These are phyloP conservation scores for Aspergillus arachidicola DNA, from an alignment of 2,329 filamentous ascomycete genomes.

Conservation along the genomic window DNA sequence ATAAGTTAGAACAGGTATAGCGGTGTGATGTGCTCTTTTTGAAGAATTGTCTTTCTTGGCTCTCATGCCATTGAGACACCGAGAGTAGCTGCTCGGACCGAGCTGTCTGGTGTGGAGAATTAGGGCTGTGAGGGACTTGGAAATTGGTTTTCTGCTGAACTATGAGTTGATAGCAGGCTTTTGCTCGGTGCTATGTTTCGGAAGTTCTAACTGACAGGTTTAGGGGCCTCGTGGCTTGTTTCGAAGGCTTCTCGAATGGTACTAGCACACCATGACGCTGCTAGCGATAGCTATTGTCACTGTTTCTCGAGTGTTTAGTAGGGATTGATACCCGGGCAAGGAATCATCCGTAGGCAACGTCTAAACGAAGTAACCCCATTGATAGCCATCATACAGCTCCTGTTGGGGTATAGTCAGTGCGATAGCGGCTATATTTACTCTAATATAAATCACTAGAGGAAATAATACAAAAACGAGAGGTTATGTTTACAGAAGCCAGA, in stretches of 20 bases:
- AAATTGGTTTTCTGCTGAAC: neutral
- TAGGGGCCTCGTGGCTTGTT: neutral
- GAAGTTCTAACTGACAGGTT: neutral
- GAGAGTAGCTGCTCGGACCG: neutral
- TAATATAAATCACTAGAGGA: too few species aligned
- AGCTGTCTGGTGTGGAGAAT: neutral
- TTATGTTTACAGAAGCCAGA: too few species aligned
- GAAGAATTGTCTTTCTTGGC: neutral
- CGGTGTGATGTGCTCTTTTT: neutral
- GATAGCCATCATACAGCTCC: too few species aligned
- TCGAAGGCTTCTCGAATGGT: neutral
- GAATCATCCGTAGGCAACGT: too few species aligned
- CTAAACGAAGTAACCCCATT: too few species aligned
- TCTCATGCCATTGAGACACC: neutral
- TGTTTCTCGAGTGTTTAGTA: neutral
- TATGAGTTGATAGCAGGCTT: neutral
- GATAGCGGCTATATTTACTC: too few species aligned
- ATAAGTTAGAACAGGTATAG: neutral
- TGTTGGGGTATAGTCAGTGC: too few species aligned
- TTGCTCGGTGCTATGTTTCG: neutral
- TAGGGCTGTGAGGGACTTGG: neutral
- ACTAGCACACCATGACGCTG: neutral
- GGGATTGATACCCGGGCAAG: neutral
- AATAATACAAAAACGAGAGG: too few species aligned
- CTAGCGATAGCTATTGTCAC: neutral